Conservation (phyloP, 495 filamentous ascomycete species). For the Tuber magnatum region DNA sequence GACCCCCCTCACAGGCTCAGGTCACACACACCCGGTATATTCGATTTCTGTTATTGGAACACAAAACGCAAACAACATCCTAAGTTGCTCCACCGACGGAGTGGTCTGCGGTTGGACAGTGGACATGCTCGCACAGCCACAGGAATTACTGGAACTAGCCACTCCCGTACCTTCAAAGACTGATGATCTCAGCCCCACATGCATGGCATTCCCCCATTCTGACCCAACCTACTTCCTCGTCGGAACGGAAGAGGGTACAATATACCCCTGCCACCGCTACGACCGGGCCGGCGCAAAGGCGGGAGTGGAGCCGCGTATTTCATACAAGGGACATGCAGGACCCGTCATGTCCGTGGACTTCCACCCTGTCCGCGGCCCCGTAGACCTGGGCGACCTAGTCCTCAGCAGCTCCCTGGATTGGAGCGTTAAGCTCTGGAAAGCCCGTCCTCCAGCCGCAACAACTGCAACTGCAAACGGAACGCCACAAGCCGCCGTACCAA, state of each 20-base stretch:
- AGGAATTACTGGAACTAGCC: slow-evolving; percentile 79
- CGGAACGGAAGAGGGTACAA: slow-evolving; percentile 90
- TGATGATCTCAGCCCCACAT: slow-evolving; percentile 90
- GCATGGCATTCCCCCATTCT: slow-evolving; percentile 90
- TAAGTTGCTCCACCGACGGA: slow-evolving; percentile 91
- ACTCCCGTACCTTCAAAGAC: slow-evolving; percentile 83
- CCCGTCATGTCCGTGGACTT: slow-evolving; percentile 95
- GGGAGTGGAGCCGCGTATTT: slow-evolving; percentile 76
- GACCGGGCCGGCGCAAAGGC: slow-evolving; percentile 94
- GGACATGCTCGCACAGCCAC: slow-evolving; percentile 92
- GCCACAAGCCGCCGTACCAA: slow-evolving; percentile 51
- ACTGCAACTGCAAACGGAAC: slow-evolving; percentile 50
- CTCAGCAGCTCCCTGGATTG: slow-evolving; percentile 83
- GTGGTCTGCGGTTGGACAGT: slow-evolving; percentile 94
- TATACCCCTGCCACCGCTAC: slow-evolving; percentile 93
- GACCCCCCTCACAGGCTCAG: slow-evolving; percentile 83
- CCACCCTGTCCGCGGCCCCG: slow-evolving; percentile 79
- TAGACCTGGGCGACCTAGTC: slow-evolving; percentile 93
- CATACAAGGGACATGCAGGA: slow-evolving; percentile 79
- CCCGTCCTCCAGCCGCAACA: slow-evolving; percentile 66
- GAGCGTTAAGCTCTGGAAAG: slow-evolving; percentile 95
- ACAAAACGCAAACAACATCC: slow-evolving; percentile 97
- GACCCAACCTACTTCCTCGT: slow-evolving; percentile 97
- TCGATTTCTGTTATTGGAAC: slow-evolving; percentile 91
- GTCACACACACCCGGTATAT: slow-evolving; percentile 96